Conservation (phyloP, 257 asterid genomes). For the Gardenia jasminoides region DNA sequence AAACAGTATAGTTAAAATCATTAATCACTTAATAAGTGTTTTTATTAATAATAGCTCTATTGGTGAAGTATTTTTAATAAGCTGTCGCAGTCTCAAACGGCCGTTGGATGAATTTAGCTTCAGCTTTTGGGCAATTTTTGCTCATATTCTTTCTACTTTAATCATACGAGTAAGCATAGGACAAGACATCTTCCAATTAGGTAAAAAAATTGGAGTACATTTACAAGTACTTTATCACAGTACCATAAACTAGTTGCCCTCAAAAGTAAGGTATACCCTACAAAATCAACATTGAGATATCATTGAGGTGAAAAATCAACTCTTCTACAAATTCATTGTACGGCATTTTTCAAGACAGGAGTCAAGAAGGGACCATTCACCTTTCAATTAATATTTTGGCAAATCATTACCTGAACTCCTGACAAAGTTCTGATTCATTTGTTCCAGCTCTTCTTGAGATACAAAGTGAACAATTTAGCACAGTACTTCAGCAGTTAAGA, state of each 20-base stretch:
- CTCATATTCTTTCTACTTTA: too few relatives aligned
- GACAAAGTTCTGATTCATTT: neutral
- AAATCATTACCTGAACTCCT: neutral
- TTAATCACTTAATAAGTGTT: too few relatives aligned
- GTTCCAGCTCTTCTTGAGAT: too few relatives aligned
- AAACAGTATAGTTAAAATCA: too few relatives aligned
- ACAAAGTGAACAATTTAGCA: neutral
- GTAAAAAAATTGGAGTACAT: neutral
- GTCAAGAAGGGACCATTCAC: neutral
- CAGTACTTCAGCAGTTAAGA: neutral
- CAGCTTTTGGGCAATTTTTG: too few relatives aligned
- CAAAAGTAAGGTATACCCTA: conserved; percentile 1
- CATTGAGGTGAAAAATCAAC: conserved; percentile 5
- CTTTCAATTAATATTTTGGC: neutral
- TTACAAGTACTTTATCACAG: neutral
- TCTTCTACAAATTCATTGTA: neutral
- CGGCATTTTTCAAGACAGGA: neutral
- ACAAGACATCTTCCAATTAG: neutral
- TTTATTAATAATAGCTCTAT: too few relatives aligned
- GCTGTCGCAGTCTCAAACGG: too few relatives aligned
- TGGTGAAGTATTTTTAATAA: too few relatives aligned
- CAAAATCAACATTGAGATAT: conserved; percentile 17
- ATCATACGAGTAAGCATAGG: too few relatives aligned
- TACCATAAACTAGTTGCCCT: neutral
- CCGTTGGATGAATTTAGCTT: too few relatives aligned